phyloP scores from a whole-genome alignment of 179 eudicot genomes.

The Carnegiea gigantea region DNA sequence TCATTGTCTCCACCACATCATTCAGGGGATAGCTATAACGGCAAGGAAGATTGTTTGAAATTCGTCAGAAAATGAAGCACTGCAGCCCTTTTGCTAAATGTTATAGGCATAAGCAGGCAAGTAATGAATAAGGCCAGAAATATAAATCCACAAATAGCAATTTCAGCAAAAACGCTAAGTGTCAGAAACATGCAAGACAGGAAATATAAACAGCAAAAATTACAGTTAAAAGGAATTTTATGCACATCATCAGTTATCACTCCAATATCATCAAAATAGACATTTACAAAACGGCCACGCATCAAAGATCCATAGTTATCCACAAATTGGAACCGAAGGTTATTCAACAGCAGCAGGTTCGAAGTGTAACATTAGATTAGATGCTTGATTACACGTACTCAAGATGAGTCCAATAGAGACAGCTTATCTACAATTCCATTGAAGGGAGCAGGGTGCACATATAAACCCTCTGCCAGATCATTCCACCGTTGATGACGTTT shows the following conservation, averaged over 20 bases:
- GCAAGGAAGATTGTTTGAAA: conserved; percentile 5
- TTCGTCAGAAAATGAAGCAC: neutral
- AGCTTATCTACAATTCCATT: neutral
- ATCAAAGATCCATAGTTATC: neutral
- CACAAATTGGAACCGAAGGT: neutral
- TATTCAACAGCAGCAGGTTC: neutral
- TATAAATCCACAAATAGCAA: neutral
- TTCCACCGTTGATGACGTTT: no score
- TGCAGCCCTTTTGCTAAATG: neutral
- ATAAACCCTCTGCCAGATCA: no score
- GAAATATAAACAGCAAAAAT: neutral
- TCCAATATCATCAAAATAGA: no score
- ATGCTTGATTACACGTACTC: neutral
- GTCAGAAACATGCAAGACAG: neutral
- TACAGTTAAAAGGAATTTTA: no score
- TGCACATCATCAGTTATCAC: neutral
- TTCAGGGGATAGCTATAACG: conserved; percentile 83
- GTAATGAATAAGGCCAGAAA: neutral
- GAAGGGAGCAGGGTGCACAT: no score
- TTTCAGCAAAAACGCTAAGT: neutral
- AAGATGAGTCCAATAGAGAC: neutral
- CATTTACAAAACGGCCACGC: no score
- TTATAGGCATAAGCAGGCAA: neutral
- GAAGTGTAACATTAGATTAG: neutral
- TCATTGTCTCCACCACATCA: conserved; percentile 83